Evolutionary conservation across 768 basidiomycete genomes (phyloP).

Genomic region (Suillus ampliporus): DNA sequence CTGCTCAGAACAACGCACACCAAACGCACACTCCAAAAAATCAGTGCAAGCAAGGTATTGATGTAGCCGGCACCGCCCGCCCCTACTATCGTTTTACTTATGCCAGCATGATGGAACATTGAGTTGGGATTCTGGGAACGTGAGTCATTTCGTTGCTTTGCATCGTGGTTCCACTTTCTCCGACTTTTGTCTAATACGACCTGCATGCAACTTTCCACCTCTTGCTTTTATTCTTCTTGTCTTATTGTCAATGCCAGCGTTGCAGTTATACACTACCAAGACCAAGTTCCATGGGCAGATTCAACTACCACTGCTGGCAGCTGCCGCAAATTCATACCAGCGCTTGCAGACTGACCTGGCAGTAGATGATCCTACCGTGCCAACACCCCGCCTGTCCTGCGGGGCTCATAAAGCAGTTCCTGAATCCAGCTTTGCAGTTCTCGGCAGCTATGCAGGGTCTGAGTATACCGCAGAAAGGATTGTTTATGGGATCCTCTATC

Average conservation of each 20-base stretch:
- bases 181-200: background rate
- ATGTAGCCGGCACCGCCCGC: no score
- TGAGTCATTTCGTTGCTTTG: no score
- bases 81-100: no score
- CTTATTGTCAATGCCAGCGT: constrained; percentile 22
- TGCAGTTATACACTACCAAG: constrained; percentile 38
- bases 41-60: no score
- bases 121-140: no score
- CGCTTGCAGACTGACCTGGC: no score
- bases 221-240: constrained; percentile 9
- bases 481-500: constrained; percentile 62
- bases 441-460: constrained; percentile 17
- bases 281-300: constrained; percentile 26
- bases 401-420: constrained; percentile 26
- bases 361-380: constrained; percentile 37
- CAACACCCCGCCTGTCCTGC: constrained; percentile 36
- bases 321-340: constrained; percentile 33
- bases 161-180: no score
- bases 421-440: constrained; percentile 29
- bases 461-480: constrained; percentile 41
- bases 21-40: no score
- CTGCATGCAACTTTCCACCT: background rate
- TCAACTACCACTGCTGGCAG: constrained; percentile 25
- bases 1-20: no score
- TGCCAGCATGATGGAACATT: no score